phyloP scores from a whole-genome alignment of 1,139 yeast species.

The Suhomyces bribrorum region DNA sequence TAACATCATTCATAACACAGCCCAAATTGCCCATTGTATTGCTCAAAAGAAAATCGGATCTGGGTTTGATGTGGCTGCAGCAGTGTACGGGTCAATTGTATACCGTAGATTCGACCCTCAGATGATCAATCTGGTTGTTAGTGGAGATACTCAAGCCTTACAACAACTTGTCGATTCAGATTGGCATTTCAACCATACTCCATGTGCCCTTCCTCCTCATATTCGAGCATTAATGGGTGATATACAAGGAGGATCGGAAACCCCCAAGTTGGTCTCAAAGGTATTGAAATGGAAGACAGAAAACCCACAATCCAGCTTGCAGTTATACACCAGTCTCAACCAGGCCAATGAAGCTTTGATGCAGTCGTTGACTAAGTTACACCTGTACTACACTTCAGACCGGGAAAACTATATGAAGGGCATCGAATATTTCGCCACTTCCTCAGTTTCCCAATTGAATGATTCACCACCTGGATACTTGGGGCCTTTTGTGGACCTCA shows the following conservation, averaged over 20 bases:
- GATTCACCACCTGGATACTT: background rate
- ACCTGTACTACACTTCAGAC: slow-evolving; percentile 26
- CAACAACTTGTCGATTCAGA: slow-evolving; percentile 43
- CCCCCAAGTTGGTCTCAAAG: slow-evolving; percentile 82
- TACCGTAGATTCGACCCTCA: slow-evolving; percentile 71
- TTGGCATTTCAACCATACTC: slow-evolving; percentile 60
- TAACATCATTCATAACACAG: slow-evolving; percentile 65
- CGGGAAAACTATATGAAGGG: slow-evolving; percentile 22
- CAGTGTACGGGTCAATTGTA: slow-evolving; percentile 84
- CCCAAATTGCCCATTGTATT: slow-evolving; percentile 87
- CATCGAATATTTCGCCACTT: slow-evolving; percentile 6
- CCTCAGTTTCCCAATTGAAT: background rate
- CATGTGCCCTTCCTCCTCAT: slow-evolving; percentile 66
- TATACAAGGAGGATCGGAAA: slow-evolving; percentile 87
- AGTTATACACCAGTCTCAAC: slow-evolving; percentile 58
- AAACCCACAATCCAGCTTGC: slow-evolving; percentile 51
- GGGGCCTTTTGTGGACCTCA: slow-evolving; percentile 24
- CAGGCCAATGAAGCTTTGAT: slow-evolving; percentile 61
- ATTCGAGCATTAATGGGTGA: slow-evolving; percentile 87
- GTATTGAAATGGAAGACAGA: slow-evolving; percentile 69
- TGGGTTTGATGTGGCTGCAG: slow-evolving; percentile 96
- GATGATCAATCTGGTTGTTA: slow-evolving; percentile 35
- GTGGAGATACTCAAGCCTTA: slow-evolving; percentile 23
- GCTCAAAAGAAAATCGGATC: slow-evolving; percentile 96
- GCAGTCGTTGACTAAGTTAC: slow-evolving; percentile 43